phyloP scores from a whole-genome alignment of 2,329 filamentous ascomycete genomes.

The Fusarium euwallaceae region DNA sequence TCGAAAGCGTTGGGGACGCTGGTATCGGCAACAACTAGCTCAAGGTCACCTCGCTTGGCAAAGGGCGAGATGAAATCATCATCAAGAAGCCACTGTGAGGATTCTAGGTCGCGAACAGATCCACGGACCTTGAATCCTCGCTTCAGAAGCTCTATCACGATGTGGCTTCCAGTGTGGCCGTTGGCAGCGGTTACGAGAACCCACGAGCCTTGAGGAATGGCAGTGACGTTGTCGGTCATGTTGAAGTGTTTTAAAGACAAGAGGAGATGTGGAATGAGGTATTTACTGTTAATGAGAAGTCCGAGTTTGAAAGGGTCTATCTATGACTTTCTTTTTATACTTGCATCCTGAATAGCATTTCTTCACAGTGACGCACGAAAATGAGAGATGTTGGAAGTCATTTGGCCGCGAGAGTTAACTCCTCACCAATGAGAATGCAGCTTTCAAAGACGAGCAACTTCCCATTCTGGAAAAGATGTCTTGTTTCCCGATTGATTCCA shows the following conservation, averaged over 20 bases:
- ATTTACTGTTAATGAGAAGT: neutral
- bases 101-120: conserved; percentile 29
- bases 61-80: conserved; percentile 22
- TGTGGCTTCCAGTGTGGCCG: conserved; percentile 38
- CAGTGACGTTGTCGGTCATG: conserved; percentile 9
- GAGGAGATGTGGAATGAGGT: accelerated
- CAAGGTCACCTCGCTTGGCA: conserved; percentile 16
- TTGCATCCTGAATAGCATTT: neutral
- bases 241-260: neutral
- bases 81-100: conserved; percentile 35
- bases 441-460: neutral
- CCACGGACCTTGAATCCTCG: conserved; percentile 40
- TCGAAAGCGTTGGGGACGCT: conserved; percentile 31
- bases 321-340: neutral
- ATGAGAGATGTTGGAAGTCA: neutral
- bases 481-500: neutral
- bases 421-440: neutral
- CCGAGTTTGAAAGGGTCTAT: no score
- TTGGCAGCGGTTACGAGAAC: conserved; percentile 41
- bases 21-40: conserved; percentile 37
- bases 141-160: conserved; percentile 36
- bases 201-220: conserved; percentile 39
- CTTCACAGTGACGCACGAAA: neutral
- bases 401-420: neutral
- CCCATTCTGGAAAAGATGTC: neutral